phyloP scores from a whole-genome alignment of 371 early-diverging fungal genomes.

The Dichotomocladium elegans region DNA sequence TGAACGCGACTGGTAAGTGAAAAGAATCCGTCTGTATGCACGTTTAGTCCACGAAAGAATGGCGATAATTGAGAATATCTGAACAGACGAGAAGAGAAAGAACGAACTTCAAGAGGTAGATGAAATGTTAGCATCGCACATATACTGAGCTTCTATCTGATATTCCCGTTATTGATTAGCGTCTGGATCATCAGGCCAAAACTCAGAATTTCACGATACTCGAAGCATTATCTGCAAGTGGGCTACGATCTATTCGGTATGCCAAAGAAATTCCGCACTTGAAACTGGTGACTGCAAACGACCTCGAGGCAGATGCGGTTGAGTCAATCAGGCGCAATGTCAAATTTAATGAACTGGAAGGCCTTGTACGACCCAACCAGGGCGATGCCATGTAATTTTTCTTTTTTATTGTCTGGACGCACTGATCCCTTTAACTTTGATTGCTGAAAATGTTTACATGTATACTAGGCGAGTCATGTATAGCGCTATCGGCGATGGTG shows the following conservation, averaged over 20 bases:
- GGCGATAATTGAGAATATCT: neutral
- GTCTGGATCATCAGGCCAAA: conserved; percentile 22
- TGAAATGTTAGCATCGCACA: neutral
- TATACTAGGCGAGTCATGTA: conserved; percentile 76
- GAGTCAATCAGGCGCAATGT: conserved; percentile 89
- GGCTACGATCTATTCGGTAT: conserved; percentile 97
- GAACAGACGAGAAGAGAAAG: conserved; percentile 22
- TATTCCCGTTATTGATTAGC: conserved; percentile 4
- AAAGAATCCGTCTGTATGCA: neutral
- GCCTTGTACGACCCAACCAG: conserved; percentile 72
- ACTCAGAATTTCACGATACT: conserved; percentile 69
- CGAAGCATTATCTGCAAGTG: conserved; percentile 98
- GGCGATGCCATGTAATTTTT: conserved; percentile 69
- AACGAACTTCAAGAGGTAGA: conserved; percentile 24
- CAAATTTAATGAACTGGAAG: conserved; percentile 76
- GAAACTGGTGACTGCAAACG: conserved; percentile 90
- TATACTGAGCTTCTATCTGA: neutral
- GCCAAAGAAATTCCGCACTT: conserved; percentile 91
- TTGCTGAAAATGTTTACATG: no score
- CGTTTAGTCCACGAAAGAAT: neutral
- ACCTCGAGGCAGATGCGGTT: conserved; percentile 90
- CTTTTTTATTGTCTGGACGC: neutral
- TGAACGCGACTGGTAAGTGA: conserved; percentile 27
- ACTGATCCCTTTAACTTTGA: neutral
- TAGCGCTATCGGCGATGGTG: conserved; percentile 52